phyloP scores from a whole-genome alignment of 2,329 filamentous ascomycete genomes.

The Juglanconis juglandina region DNA sequence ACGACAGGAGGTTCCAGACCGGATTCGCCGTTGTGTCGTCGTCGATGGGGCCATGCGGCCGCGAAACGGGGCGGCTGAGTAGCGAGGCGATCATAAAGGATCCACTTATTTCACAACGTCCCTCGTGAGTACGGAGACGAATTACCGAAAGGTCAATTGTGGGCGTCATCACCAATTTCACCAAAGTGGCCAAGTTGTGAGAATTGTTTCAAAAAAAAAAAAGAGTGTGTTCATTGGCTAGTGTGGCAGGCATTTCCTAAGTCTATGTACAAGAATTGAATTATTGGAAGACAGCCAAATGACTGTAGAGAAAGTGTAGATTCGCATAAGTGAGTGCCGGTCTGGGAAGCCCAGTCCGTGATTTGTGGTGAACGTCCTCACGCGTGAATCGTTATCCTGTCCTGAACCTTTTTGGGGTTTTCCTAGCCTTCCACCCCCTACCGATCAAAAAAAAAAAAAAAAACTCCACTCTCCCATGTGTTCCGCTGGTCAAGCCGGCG shows the following conservation, averaged over 20 bases:
- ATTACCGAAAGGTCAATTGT: background rate
- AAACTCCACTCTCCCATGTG: slow-evolving; percentile 11
- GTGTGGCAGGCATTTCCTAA: background rate
- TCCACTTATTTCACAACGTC: background rate
- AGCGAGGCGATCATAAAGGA: background rate
- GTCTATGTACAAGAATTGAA: slow-evolving; percentile 14
- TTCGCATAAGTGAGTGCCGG: slow-evolving; percentile 9
- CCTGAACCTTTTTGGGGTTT: background rate
- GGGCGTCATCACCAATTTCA: background rate
- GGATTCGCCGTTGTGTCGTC: background rate
- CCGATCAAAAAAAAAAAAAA: slow-evolving; percentile 2
- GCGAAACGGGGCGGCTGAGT: background rate
- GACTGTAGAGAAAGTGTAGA: slow-evolving; percentile 16
- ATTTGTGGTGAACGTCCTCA: slow-evolving; percentile 7
- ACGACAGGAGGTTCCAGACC: background rate
- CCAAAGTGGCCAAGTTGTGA: background rate
- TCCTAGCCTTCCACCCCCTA: background rate
- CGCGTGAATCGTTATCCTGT: slow-evolving; percentile 14
- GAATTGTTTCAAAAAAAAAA: background rate
- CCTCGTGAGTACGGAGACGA: background rate
- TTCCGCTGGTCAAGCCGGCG: slow-evolving; percentile 1
- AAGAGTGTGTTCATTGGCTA: background rate
- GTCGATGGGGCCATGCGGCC: background rate
- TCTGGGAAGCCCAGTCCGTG: slow-evolving; percentile 3
- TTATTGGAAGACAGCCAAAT: background rate